Evolutionary conservation across 2,329 filamentous ascomycete species (phyloP).

Genomic region (Zasmidium cellare): DNA sequence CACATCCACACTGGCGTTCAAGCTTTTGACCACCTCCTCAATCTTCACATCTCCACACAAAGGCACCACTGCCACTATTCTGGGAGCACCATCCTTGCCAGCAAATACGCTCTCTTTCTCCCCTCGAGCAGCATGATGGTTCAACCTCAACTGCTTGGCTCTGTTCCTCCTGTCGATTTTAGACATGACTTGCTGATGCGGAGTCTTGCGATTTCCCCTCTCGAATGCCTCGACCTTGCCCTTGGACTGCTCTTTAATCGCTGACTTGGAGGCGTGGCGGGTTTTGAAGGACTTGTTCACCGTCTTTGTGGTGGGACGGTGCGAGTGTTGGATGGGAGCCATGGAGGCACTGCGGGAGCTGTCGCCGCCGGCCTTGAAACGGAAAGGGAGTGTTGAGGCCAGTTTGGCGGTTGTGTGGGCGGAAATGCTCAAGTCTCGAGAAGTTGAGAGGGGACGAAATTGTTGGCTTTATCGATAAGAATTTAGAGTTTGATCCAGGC

Average conservation of each 20-base stretch:
- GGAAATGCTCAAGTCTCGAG: not conserved
- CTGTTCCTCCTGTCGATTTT: conserved; percentile 95
- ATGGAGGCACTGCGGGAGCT: conserved; percentile 46
- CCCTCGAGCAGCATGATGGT: conserved; percentile 80
- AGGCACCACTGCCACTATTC: conserved; percentile 85
- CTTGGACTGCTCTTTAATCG: conserved; percentile 81
- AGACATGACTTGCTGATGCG: conserved; percentile 95
- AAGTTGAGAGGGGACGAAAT: not conserved
- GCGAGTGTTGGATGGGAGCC: conserved; percentile 63
- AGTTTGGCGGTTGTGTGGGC: conserved; percentile 13
- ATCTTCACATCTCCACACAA: conserved; percentile 73
- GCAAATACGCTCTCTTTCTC: conserved; percentile 78
- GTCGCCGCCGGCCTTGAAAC: conserved; percentile 77
- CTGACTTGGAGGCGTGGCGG: conserved; percentile 82
- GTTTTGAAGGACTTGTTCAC: conserved; percentile 91
- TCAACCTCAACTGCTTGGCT: conserved; percentile 81
- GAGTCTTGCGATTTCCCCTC: conserved; percentile 68
- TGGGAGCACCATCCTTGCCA: conserved; percentile 82
- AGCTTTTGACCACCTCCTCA: conserved; percentile 62
- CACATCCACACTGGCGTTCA: conserved; percentile 81
- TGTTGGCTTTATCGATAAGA: conserved; percentile 10
- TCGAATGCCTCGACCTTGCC: conserved; percentile 76
- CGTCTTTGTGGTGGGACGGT: conserved; percentile 88
- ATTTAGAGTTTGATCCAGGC: not conserved
- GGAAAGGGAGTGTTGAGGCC: conserved; percentile 58